Base-by-base conservation (phyloP, 306 rosid genomes). In the Casuarina equisetifolia region DNA sequence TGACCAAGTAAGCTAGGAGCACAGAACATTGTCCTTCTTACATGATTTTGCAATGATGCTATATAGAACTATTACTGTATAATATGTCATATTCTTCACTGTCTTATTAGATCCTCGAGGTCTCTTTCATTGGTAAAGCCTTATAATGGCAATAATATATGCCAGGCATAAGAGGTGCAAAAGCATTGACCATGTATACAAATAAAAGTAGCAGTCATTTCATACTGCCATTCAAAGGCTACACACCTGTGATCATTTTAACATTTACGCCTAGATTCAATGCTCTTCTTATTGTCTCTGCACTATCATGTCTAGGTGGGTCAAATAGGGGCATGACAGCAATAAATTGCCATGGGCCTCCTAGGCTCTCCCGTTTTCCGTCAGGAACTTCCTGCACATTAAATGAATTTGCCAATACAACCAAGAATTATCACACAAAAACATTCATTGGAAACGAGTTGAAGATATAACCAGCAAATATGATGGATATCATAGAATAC, bases 281-380 rank as follows among this genome's bases (percentile, higher is more conserved):
- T 6, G 97, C 98, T 74, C 96, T 85, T 42, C 84, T 74, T 69
- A 92, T 90, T 40, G 97, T 92, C 79, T 92, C 97, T 16, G 95
- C 97, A 76, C 97, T 92, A 70, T 92, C 97, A 81, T 93, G 96
- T 77, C 98, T 82, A 70, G 98, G 98, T 0, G 94, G 98, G 52
- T 93, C 98, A 75, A 93, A 93, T 6, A 93, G 73, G 75, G 98
- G 97, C 93, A 93, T 25, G 39, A 93, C 87, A 68, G 90, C 96
- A 15, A 86, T 76, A 80, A 93, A 91, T 77, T 89, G 90, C 97
- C 97, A 93, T 53, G 92, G 59, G 68, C 88, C 89, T 66, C 98
- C 98, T 38, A 36, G 87, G 82, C 94, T 91, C 72, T 91, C 94
- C 83, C 89, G 91, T 75, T 76, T 86, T 76, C 93, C 90, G 7